Base-by-base conservation (phyloP, 768 basidiomycete species). In the Tulasnella sp. region DNA sequence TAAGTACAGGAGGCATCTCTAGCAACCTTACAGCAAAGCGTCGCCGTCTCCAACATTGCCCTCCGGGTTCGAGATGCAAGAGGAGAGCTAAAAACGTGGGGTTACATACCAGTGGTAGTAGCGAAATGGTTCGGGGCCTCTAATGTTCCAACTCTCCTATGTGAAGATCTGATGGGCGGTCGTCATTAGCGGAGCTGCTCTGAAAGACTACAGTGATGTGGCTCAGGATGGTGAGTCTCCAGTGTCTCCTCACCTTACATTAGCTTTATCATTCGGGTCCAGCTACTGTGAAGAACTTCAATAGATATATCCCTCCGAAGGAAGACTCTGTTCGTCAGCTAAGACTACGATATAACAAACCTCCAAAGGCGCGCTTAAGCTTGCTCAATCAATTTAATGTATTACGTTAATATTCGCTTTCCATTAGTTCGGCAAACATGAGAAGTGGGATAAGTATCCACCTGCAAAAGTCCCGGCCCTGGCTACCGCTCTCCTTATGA, bases 81-180 rank as follows among this genome's bases (percentile, higher is more conserved):
- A 74, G 73, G 73, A 46, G 73, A 74, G 73, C 24, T 74, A 3
- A 74, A 40, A 38, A 74, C 73, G 27, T 46, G 38, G 38, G 73
- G 73, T 10, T 74, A 74, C 27, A 40, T 74, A 12, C 73, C 73
- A 27, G 73, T 74, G 5, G 39, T 74, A 16, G 73, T 74, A 27
- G 73, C 73, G 10, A 74, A 74, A 74, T 74, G 73, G 73, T 74
- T 40, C 31, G 39, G 44, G 6, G 31, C 0, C 31, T 68, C 39
- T 42, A n/a, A 1, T 34, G 6, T 52, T n/a, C 27, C 24, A 27
- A 68, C 14, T 68, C 8, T 68, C 14, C 2, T 19, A 36, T 68
- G 62, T 34, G 0, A 14, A 16, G 18, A 68, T 68, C 62, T 68
- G 62, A 68, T 34, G 62, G 31, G 44, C 9, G 21, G 39, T 42